Evolutionary conservation across 352 stramenopile genomes (phyloP), one percentile per base, ranked within the genome.

Genomic region (Phytophthora citricola): DNA sequence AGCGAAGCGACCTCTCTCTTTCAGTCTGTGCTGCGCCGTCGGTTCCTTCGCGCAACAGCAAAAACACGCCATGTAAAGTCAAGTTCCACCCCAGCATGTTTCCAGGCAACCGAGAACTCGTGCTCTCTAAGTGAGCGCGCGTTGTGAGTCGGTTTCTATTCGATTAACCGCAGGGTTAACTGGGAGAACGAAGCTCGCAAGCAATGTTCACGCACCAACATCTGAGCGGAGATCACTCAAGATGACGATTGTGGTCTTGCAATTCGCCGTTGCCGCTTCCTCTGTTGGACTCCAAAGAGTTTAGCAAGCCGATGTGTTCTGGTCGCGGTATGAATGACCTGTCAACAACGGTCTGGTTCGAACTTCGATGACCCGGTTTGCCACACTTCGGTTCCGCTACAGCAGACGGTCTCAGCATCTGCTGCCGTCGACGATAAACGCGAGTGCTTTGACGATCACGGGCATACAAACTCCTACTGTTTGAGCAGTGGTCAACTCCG

Each of bases 381-480:
- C 29, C 22, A 53, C 36, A 20, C 29, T 53, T 60, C 5, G 9
- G 22, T 69, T 69, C 52, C 38, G 46, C 45, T 17, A 7, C 14
- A 69, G 38, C 60, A 63, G 36, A 53, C 44, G 45, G 36, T 53
- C 26, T 63, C 53, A n/a, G 20, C 61, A 69, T 52, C 51, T 69
- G 60, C 29, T 10, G 5, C 3, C 32, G 14, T 39, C n/a, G 11
- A 56, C 10, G 48, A 46, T 40, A 66, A 48, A 15, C 29, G n/a
- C 41, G 34, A 50, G 52, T 48, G 60, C 61, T 63, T 68, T 63
- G 60, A 63, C 44, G 9, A 38, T 29, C 52, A 34, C 17, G 31
- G 29, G 44, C 52, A 69, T 69, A 69, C 61, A 63, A 69, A 58
- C 20, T 39, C 45, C 22, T 39, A 57, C 51, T 58, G 34, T 56